Evolutionary conservation across 805 yeast genomes (phyloP).

Genomic region (Vanderwaltozyma yarrowii): DNA sequence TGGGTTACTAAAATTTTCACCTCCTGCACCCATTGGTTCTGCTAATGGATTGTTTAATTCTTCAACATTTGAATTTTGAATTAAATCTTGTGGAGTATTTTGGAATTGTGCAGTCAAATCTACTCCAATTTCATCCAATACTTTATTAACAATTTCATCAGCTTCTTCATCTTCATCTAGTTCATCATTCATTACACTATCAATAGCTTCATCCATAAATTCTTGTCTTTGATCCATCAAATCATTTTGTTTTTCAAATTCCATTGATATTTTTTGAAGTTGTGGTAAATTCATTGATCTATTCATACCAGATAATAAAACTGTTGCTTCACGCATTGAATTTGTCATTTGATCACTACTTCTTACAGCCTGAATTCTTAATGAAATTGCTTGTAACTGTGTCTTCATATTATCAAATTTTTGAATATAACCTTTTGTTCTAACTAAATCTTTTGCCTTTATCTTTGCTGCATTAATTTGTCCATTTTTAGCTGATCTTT

Average conservation of each 20-base stretch:
- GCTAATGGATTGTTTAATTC: constrained; percentile 10
- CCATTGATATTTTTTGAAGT: constrained; percentile 82
- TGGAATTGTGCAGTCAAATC: constrained; percentile 49
- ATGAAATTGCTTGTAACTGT: constrained; percentile 87
- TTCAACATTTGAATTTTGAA: constrained; percentile 10
- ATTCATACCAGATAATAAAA: constrained; percentile 78
- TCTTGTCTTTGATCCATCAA: constrained; percentile 98
- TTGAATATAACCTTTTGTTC: constrained; percentile 71
- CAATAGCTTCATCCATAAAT: constrained; percentile 97
- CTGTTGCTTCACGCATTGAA: constrained; percentile 90
- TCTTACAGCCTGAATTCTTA: constrained; percentile 84
- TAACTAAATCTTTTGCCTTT: constrained; percentile 88
- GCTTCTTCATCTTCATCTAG: constrained; percentile 81
- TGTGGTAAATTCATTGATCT: constrained; percentile 85
- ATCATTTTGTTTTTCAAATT: constrained; percentile 88
- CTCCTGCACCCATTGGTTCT: constrained; percentile 33
- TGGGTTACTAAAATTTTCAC: constrained; percentile 25
- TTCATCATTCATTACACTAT: constrained; percentile 90
- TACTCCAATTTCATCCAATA: constrained; percentile 92
- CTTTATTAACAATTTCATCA: constrained; percentile 84
- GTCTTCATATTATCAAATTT: constrained; percentile 92
- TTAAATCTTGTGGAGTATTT: constrained; percentile 32
- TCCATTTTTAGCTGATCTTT: constrained; percentile 83
- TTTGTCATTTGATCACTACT: constrained; percentile 91
- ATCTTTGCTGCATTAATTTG: constrained; percentile 85